Base-by-base conservation (phyloP, 2,329 filamentous ascomycete genomes). In the Macrophomina pseudophaseolina region DNA sequence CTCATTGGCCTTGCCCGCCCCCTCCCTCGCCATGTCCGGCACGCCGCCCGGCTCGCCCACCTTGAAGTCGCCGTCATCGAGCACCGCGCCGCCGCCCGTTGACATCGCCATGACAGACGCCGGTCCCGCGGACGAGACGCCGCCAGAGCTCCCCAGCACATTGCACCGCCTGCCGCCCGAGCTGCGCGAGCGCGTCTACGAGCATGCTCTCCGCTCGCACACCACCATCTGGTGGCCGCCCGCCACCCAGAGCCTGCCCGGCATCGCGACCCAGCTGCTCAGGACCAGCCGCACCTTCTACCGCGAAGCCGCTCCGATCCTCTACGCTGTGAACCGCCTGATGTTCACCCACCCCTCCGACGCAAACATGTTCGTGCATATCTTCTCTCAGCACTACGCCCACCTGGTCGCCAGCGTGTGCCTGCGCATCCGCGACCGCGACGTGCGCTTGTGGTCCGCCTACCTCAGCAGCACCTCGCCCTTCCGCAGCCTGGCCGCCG, bases 331-430 rank as follows among this genome's bases (percentile, higher is more conserved):
- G 18, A 80, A 79, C 71, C 75, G 74, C 56, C 77, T 79, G 65
- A 70, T 76, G 63, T 80, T 80, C 71, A 73, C 71, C 4, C 77
- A 80, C 62, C 78, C 78, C 6, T 76, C 73, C 59, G 78, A 80
- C 66, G 77, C 74, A 69, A 80, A 76, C 71, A 75, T 80, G 68
- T 80, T 80, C 69, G 73, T 76, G 68, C 71, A 78, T 52, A 69
- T 78, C 30, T 63, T 68, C 56, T 74, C 75, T 9, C 72, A 72
- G 5, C 28, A 46, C 14, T 72, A 70, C 49, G 73, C 75, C 4
- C 65, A 69, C 18, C 67, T 69, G 54, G 74, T 79, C 12, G 70
- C 70, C 33, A 72, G 70, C 9, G 73, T 78, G 4, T 75, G 74
- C 66, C 72, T 80, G 35, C 74, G 75, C 35, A 75, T 79, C 52